These are phyloP conservation scores for Dianthus caryophyllus DNA, from an alignment of 148 eudicot species.

Conservation along the genomic window DNA sequence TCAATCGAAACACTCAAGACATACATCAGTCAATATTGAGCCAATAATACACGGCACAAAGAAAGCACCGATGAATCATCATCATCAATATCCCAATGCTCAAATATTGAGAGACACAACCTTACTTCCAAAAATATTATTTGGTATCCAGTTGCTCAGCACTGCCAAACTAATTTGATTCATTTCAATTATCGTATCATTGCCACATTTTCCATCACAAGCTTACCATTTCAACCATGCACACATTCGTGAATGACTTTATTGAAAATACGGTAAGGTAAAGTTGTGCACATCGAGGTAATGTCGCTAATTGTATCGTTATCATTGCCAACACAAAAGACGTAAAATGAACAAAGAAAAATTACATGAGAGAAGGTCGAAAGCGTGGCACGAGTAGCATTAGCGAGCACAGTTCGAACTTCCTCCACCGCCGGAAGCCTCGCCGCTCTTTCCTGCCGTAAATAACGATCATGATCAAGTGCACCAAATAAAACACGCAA, in stretches of 20 bases:
- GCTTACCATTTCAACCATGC: no score
- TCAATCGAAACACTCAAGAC: not conserved
- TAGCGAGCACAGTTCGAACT: constrained; percentile 56
- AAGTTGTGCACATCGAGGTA: no score
- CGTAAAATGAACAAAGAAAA: not conserved
- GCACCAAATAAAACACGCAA: not conserved
- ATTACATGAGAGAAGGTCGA: constrained; percentile 87
- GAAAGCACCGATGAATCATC: not conserved
- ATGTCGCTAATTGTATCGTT: no score
- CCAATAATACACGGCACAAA: not conserved
- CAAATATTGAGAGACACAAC: not conserved
- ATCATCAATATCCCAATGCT: not conserved
- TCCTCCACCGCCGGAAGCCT: constrained; percentile 73
- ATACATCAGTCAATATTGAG: not conserved
- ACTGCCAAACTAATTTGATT: not conserved
- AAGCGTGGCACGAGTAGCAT: constrained; percentile 67
- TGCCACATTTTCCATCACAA: no score
- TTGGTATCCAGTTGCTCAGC: not conserved
- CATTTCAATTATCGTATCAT: no score
- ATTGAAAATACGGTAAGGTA: no score
- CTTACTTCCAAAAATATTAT: not conserved
- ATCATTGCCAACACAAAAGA: not conserved
- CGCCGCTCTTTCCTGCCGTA: constrained; percentile 70
- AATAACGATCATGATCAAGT: not conserved
- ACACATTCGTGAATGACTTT: no score